Evolutionary conservation across 768 basidiomycete genomes (phyloP).

Genomic region (Xerocomellus amylosporus): DNA sequence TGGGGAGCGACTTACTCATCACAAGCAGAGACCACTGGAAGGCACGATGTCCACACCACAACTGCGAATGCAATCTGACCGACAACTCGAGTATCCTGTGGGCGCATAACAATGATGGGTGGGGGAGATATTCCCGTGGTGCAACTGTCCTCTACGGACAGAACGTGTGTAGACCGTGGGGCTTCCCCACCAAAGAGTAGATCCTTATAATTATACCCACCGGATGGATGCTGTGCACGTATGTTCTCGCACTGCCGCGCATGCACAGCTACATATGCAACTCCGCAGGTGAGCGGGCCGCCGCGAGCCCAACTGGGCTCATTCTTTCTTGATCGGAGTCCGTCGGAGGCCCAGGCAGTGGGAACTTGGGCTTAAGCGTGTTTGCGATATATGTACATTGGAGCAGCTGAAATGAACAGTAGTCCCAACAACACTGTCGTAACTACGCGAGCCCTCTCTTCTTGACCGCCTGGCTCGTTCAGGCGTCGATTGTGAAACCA

Average conservation of each 20-base stretch:
- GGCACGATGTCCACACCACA: not conserved
- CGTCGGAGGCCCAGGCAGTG: not conserved
- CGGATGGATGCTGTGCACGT: not conserved
- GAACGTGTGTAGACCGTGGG: not conserved
- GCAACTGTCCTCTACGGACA: not conserved
- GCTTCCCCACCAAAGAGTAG: too few species aligned
- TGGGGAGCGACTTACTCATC: slow-evolving; percentile 3
- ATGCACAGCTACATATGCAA: too few species aligned
- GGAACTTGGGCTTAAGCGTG: too few species aligned
- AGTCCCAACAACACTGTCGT: too few species aligned
- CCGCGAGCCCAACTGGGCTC: too few species aligned
- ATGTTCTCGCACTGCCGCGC: not conserved
- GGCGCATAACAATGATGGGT: slow-evolving; percentile 2
- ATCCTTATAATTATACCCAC: not conserved
- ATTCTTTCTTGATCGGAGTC: too few species aligned
- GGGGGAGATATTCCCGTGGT: not conserved
- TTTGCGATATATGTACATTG: not conserved
- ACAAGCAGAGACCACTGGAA: slow-evolving; percentile 18
- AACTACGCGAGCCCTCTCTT: too few species aligned
- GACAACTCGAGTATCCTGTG: not conserved
- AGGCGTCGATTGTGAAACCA: too few species aligned
- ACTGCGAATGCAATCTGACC: not conserved
- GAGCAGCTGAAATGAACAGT: too few species aligned
- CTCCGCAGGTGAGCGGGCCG: not conserved
- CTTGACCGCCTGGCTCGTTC: not conserved